Conservation (phyloP, 352 stramenopile species). For the Hyphochytrium catenoides region DNA sequence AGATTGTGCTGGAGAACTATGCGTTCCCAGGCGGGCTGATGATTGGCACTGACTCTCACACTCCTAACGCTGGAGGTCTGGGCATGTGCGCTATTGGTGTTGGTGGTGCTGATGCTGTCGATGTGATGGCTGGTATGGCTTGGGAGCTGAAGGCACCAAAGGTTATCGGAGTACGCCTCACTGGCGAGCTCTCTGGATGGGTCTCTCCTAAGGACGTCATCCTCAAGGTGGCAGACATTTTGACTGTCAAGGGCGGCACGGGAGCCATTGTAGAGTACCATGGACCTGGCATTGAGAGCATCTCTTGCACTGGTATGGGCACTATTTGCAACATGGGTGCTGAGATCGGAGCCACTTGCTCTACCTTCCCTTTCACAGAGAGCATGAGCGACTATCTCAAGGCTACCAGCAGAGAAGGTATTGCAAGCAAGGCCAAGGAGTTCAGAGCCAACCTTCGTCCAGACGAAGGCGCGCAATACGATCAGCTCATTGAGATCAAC, state of each 20-base stretch:
- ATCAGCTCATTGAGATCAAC: constrained; percentile 81
- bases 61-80: constrained; percentile 69
- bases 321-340: constrained; percentile 89
- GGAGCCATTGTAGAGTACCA: constrained; percentile 82
- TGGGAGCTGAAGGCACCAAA: constrained; percentile 86
- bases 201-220: constrained; percentile 81
- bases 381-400: constrained; percentile 74
- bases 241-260: constrained; percentile 78
- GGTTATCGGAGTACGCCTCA: constrained; percentile 81
- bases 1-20: constrained; percentile 86
- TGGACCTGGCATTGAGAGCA: constrained; percentile 67
- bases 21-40: constrained; percentile 78
- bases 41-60: constrained; percentile 84
- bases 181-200: constrained; percentile 71
- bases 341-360: constrained; percentile 77
- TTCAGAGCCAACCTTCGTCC: constrained; percentile 61
- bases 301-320: constrained; percentile 78
- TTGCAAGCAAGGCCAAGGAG: constrained; percentile 59
- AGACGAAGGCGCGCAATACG: constrained; percentile 70
- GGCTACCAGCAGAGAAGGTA: constrained; percentile 58
- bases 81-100: constrained; percentile 80
- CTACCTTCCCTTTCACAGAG: constrained; percentile 75
- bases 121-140: constrained; percentile 78
- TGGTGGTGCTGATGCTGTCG: constrained; percentile 67
- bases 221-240: constrained; percentile 76